These are phyloP conservation scores for Cupressus sempervirens DNA, from an alignment of 75 land plant genomes.

Conservation along the genomic window DNA sequence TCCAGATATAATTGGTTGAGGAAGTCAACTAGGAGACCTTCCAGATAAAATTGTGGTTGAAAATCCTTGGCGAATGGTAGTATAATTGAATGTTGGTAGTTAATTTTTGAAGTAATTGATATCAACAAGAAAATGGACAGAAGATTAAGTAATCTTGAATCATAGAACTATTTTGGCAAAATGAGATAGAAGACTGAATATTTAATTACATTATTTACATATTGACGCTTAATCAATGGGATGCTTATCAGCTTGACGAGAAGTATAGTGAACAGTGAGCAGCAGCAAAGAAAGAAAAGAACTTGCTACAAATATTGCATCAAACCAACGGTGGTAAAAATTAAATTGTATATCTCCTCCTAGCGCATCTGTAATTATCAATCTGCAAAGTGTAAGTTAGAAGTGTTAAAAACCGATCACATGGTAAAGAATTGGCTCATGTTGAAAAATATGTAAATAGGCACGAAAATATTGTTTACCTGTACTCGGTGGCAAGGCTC, in stretches of 20 bases:
- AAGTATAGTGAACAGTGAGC: constrained; percentile 82
- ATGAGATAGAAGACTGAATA: background rate
- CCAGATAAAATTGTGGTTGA: background rate
- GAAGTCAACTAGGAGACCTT: background rate
- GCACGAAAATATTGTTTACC: constrained; percentile 27
- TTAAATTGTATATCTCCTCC: constrained; percentile 96
- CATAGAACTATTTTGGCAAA: background rate
- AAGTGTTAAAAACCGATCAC: background rate
- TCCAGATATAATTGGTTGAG: background rate
- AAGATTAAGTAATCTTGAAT: background rate
- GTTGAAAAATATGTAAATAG: background rate
- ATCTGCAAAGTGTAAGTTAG: constrained; percentile 31
- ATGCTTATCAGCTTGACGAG: constrained; percentile 84
- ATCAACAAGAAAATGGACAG: background rate
- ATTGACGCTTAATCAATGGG: constrained; percentile 63
- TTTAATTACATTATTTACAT: background rate
- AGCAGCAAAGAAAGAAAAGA: constrained; percentile 75
- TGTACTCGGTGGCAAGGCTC: constrained; percentile 87
- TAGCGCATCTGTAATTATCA: constrained; percentile 83
- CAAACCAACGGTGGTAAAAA: constrained; percentile 94
- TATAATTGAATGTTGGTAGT: background rate
- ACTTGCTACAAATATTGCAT: constrained; percentile 94
- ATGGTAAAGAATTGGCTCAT: background rate
- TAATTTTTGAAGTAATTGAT: background rate
- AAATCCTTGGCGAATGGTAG: background rate